These are phyloP conservation scores for Suillus subalutaceus DNA, from an alignment of 768 basidiomycete genomes.

Conservation along the genomic window DNA sequence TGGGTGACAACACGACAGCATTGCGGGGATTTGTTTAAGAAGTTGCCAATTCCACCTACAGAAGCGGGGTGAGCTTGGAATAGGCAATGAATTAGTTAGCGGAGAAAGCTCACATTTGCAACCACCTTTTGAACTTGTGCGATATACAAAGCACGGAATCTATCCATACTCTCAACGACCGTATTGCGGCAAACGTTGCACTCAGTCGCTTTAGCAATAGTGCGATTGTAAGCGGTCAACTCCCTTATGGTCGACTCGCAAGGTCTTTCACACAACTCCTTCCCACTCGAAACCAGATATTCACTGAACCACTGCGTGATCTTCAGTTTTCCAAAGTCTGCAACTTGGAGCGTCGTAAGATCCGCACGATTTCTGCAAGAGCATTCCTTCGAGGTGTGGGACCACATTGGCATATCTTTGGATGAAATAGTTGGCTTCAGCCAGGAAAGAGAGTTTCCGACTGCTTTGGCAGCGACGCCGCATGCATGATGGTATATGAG, in stretches of 20 bases:
- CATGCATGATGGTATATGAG: conserved; percentile 45
- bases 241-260: conserved; percentile 4
- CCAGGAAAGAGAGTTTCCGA: conserved; percentile 3
- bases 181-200: neutral
- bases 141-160: conserved; percentile 6
- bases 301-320: conserved; percentile 2
- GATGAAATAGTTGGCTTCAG: no score
- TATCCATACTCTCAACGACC: neutral
- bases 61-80: conserved; percentile 9
- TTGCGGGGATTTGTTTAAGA: neutral
- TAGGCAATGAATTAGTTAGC: neutral
- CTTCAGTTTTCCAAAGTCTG: neutral
- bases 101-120: conserved; percentile 11
- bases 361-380: no score
- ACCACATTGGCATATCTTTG: no score
- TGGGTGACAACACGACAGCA: neutral
- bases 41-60: conserved; percentile 7
- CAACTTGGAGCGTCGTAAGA: neutral
- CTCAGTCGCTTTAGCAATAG: neutral
- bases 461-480: conserved; percentile 22
- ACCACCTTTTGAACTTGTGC: conserved; percentile 2
- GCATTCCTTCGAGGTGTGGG: no score
- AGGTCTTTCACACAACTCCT: conserved; percentile 3
- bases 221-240: neutral
- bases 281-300: conserved; percentile 9